Evolutionary conservation across 148 eudicot species (phyloP).

Genomic region (Cornus florida): DNA sequence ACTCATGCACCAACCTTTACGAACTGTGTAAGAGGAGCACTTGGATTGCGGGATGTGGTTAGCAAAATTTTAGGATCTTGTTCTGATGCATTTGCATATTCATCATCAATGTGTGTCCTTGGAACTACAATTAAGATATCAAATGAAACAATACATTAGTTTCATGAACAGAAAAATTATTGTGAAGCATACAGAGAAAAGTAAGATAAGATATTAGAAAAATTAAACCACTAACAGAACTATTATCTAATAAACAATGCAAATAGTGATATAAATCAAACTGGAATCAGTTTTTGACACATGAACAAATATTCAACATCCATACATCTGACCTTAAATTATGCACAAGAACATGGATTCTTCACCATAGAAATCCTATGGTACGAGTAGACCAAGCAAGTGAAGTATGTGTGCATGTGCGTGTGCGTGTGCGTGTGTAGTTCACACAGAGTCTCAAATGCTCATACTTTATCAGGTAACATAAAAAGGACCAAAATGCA

Average conservation of each 20-base stretch:
- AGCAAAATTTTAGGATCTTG: slow-evolving; percentile 88
- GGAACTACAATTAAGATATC: slow-evolving; percentile 49
- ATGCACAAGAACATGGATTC: not conserved
- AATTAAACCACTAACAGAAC: not conserved
- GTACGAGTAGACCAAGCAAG: too few species aligned
- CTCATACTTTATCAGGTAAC: not conserved
- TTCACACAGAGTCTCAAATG: not conserved
- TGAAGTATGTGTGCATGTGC: too few species aligned
- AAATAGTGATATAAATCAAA: not conserved
- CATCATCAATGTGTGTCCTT: slow-evolving; percentile 83
- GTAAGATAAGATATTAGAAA: not conserved
- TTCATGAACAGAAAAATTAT: not conserved
- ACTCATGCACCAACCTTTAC: slow-evolving; percentile 56
- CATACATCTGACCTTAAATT: not conserved
- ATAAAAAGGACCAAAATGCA: not conserved
- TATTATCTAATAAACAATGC: not conserved
- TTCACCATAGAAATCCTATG: not conserved
- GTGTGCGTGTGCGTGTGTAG: too few species aligned
- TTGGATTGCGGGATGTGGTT: slow-evolving; percentile 92
- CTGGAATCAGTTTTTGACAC: not conserved
- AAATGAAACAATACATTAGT: not conserved
- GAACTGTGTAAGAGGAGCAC: slow-evolving; percentile 92
- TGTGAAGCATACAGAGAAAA: not conserved
- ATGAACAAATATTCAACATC: not conserved
- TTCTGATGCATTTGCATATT: slow-evolving; percentile 82